Evolutionary conservation across 1,284 basidiomycete genomes (phyloP).

Genomic region (Melanopsichium pennsylvanicum): DNA sequence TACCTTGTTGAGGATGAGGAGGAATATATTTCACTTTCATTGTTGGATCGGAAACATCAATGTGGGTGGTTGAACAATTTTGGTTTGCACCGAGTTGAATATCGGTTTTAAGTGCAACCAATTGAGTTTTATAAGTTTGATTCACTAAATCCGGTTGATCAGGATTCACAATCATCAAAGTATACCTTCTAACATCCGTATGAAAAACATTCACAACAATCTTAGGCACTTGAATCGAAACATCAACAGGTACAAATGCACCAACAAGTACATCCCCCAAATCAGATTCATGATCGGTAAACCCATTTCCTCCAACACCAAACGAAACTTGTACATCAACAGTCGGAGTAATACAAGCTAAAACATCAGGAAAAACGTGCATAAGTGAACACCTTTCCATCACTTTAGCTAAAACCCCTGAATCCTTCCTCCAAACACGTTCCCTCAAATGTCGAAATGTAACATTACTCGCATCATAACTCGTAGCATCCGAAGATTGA

Average conservation of each 20-base stretch:
- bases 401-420: conserved; percentile 67
- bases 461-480: conserved; percentile 68
- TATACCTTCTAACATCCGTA: conserved; percentile 81
- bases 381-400: conserved; percentile 92
- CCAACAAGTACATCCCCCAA: conserved; percentile 77
- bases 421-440: conserved; percentile 75
- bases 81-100: no score
- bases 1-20: no score
- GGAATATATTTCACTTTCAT: no score
- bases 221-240: conserved; percentile 74
- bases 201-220: conserved; percentile 80
- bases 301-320: conserved; percentile 66
- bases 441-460: conserved; percentile 83
- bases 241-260: conserved; percentile 42
- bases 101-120: no score
- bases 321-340: conserved; percentile 77
- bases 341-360: conserved; percentile 77
- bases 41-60: no score
- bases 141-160: conserved; percentile 87
- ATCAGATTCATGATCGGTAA: conserved; percentile 61
- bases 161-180: conserved; percentile 86
- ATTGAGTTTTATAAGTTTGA: no score
- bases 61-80: no score
- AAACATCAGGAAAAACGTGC: conserved; percentile 85
- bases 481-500: conserved; percentile 61